A percentile compares a stretch with the other conserved stretches of the same genome.
phyloP scores from a whole-genome alignment of 306 rosid species.

The Prunus armeniaca region DNA sequence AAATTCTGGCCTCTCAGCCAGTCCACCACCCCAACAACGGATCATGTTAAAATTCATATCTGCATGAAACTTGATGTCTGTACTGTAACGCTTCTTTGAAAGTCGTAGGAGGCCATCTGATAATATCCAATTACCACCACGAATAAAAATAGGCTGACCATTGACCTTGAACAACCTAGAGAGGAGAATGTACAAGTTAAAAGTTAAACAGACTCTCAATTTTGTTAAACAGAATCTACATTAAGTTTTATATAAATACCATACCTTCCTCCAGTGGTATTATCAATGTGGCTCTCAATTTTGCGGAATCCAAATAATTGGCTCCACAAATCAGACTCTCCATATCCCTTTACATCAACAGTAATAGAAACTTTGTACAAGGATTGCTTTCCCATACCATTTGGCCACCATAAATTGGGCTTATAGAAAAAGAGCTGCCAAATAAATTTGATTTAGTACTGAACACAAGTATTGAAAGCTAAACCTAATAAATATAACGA shows the following conservation, averaged over 20 bases:
- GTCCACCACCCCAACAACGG: conserved; percentile 98
- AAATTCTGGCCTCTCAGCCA: conserved; percentile 94
- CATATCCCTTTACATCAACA: conserved; percentile 72
- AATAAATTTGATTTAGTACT: conserved; percentile 29
- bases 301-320: conserved; percentile 86
- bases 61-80: conserved; percentile 91
- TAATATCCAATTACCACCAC: conserved; percentile 97
- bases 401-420: conserved; percentile 98
- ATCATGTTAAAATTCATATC: conserved; percentile 97
- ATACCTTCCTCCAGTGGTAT: conserved; percentile 86
- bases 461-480: conserved; percentile 17
- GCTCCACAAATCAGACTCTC: conserved; percentile 88
- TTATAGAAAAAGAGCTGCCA: conserved; percentile 85
- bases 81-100: conserved; percentile 74
- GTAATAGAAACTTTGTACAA: conserved; percentile 63
- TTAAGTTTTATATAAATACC: background rate
- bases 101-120: conserved; percentile 92
- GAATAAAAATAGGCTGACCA: conserved; percentile 81
- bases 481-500: conserved; percentile 13
- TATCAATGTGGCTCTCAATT: conserved; percentile 81
- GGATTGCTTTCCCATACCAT: conserved; percentile 95
- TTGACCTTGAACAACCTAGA: conserved; percentile 89
- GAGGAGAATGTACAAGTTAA: conserved; percentile 18
- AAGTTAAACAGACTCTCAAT: conserved; percentile 13
- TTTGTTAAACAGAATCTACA: background rate